A percentile compares a stretch with the other conserved stretches of the same genome.
Conservation (phyloP, 768 basidiomycete genomes). For the Albatrellus ellisii region DNA sequence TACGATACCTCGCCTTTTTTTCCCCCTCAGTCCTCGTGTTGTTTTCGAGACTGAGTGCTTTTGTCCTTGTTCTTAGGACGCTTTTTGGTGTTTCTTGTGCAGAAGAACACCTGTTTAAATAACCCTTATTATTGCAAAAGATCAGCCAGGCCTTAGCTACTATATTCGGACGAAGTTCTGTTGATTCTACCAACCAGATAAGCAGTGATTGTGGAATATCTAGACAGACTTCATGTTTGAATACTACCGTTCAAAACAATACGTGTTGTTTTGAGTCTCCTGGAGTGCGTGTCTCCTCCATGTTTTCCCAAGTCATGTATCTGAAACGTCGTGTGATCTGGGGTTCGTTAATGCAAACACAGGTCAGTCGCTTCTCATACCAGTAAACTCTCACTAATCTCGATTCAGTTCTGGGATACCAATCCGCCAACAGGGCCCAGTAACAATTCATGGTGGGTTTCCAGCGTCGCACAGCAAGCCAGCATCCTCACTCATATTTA, state of each 20-base stretch:
- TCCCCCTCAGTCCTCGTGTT: too few relatives aligned
- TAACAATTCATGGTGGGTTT: slow-evolving; percentile 53
- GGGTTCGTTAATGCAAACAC: slow-evolving; percentile 49
- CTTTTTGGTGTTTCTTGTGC: too few relatives aligned
- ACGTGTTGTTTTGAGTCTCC: slow-evolving; percentile 56
- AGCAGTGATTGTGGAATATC: slow-evolving; percentile 41
- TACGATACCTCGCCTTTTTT: too few relatives aligned
- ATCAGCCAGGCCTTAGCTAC: too few relatives aligned
- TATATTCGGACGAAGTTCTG: too few relatives aligned
- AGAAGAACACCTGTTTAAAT: too few relatives aligned
- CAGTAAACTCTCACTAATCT: too few relatives aligned
- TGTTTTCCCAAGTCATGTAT: neutral
- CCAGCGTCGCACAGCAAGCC: too few relatives aligned
- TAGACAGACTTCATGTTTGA: slow-evolving; percentile 41
- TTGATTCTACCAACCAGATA: slow-evolving; percentile 20
- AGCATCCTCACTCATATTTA: too few relatives aligned
- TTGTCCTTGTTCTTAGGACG: too few relatives aligned
- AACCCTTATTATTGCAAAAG: too few relatives aligned
- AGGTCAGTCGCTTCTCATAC: slow-evolving; percentile 19
- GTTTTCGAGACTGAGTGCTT: too few relatives aligned
- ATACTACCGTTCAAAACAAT: slow-evolving; percentile 28
- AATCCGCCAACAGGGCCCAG: slow-evolving; percentile 48
- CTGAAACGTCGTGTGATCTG: slow-evolving; percentile 16
- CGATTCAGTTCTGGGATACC: slow-evolving; percentile 60
- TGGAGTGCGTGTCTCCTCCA: slow-evolving; percentile 29